Percentiles rank a stretch among this genome's conserved stretches.
phyloP scores from a whole-genome alignment of 441 rosid genomes.

The Erodium trifolium region DNA sequence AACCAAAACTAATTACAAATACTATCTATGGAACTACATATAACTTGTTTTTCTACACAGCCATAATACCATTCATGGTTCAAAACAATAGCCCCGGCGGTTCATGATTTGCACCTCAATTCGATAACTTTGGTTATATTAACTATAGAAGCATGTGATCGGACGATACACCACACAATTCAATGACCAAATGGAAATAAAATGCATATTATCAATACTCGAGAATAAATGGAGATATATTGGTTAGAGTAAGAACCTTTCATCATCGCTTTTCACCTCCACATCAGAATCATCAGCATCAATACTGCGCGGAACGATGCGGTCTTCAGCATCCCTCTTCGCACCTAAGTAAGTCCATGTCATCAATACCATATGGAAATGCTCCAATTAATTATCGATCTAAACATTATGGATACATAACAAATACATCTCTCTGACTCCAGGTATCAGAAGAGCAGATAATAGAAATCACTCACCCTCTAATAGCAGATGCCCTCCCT shows the following conservation, averaged over 20 bases:
- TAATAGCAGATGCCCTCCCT: conserved; percentile 59
- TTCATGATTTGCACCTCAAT: too few species aligned
- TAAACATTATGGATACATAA: background rate
- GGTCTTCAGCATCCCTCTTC: conserved; percentile 71
- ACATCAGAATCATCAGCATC: conserved; percentile 99
- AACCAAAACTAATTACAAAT: too few species aligned
- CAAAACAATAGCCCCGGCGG: too few species aligned
- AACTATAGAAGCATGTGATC: too few species aligned
- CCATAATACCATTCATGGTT: too few species aligned
- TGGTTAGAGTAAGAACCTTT: conserved; percentile 37
- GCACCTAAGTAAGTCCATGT: conserved; percentile 32
- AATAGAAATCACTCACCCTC: conserved; percentile 41
- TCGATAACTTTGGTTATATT: too few species aligned
- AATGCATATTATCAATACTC: background rate
- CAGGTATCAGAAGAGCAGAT: conserved; percentile 2
- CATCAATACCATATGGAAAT: conserved; percentile 17
- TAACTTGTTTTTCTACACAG: too few species aligned
- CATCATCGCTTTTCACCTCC: conserved; percentile 65
- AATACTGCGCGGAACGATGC: conserved; percentile 59
- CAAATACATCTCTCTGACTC: background rate
- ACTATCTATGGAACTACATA: too few species aligned
- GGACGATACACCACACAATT: too few species aligned
- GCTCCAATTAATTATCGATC: background rate
- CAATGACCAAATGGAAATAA: too few species aligned
- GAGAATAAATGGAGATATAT: background rate